Evolutionary conservation across 2,329 filamentous ascomycete species (phyloP).

Genomic region (Teratosphaeria pseudoeucalypti): DNA sequence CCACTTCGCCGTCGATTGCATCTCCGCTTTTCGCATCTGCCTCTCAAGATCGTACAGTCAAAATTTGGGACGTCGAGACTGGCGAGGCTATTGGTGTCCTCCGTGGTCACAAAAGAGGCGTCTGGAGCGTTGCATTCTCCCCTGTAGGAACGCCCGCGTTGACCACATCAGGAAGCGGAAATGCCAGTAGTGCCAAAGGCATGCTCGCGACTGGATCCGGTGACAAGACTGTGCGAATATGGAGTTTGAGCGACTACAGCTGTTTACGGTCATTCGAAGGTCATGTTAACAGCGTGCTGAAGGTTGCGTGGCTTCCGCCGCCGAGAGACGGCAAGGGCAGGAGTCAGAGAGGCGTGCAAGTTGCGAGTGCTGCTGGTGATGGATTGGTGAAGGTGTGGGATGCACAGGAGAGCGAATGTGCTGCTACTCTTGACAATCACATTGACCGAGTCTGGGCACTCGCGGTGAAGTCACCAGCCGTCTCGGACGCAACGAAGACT

Average conservation of each 20-base stretch:
- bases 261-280: constrained; percentile 92
- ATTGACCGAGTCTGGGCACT: constrained; percentile 92
- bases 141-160: constrained; percentile 66
- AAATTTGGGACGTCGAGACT: constrained; percentile 87
- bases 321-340: constrained; percentile 26
- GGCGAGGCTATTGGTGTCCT: constrained; percentile 87
- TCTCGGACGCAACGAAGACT: constrained; percentile 6
- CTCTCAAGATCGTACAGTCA: constrained; percentile 92
- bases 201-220: constrained; percentile 83
- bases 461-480: constrained; percentile 51
- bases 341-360: constrained; percentile 52
- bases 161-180: constrained; percentile 52
- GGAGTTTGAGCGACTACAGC: constrained; percentile 85
- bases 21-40: constrained; percentile 85
- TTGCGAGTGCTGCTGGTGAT: constrained; percentile 84
- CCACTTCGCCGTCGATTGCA: constrained; percentile 54
- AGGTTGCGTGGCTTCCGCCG: constrained; percentile 74
- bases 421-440: constrained; percentile 91
- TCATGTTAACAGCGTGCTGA: constrained; percentile 89
- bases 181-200: constrained; percentile 61
- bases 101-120: constrained; percentile 83
- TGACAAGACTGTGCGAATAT: constrained; percentile 92
- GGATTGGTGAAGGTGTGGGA: constrained; percentile 97
- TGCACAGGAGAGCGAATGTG: constrained; percentile 69
- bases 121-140: constrained; percentile 90